Conservation (phyloP, 345 rosid species). For the Hevea brasiliensis region DNA sequence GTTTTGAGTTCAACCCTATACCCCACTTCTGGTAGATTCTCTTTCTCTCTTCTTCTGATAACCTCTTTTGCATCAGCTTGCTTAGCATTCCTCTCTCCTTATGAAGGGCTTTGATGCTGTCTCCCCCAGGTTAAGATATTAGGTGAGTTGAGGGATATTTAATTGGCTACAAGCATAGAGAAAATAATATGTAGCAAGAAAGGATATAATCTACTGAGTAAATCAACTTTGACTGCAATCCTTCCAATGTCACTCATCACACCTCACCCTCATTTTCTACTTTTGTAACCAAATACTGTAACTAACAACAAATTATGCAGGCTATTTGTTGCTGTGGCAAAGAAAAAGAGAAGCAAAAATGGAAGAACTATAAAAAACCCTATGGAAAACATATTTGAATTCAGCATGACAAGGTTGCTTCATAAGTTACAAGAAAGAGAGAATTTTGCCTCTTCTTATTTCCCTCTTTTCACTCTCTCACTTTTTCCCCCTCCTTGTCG, state of each 20-base stretch:
- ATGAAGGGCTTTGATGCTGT: slow-evolving; percentile 69
- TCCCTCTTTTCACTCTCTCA: not conserved
- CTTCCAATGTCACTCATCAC: not conserved
- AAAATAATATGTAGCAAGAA: not conserved
- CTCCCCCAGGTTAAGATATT: slow-evolving; percentile 8
- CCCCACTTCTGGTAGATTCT: slow-evolving; percentile 78
- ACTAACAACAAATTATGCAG: too few relatives aligned
- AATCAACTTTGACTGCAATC: not conserved
- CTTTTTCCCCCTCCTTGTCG: not conserved
- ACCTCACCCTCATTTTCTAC: not conserved
- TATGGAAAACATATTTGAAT: too few relatives aligned
- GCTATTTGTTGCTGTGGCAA: too few relatives aligned
- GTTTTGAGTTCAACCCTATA: slow-evolving; percentile 62
- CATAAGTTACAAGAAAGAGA: too few relatives aligned
- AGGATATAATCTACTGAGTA: not conserved
- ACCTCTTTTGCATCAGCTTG: slow-evolving; percentile 78
- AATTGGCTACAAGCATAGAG: too few relatives aligned
- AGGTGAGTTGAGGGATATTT: not conserved
- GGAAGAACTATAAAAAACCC: not conserved
- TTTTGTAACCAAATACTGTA: not conserved
- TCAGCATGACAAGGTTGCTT: too few relatives aligned
- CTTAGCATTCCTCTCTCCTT: slow-evolving; percentile 75
- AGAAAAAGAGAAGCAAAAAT: not conserved
- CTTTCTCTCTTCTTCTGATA: slow-evolving; percentile 63
- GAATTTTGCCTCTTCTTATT: too few relatives aligned